phyloP scores from a whole-genome alignment of 2,329 filamentous ascomycete species.

The Truncatella angustata region DNA sequence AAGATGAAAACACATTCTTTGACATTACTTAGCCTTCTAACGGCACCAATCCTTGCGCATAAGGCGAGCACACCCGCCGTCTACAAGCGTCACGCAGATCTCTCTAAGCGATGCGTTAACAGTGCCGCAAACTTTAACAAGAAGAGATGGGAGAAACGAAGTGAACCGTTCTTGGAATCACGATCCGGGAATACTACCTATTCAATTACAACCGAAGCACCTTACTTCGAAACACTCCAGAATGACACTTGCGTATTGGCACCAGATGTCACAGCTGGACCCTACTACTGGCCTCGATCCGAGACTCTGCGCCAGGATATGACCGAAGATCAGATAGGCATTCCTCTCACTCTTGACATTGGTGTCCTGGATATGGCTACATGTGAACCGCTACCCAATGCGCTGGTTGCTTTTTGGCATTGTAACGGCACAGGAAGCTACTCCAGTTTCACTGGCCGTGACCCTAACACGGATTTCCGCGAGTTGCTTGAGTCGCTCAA shows the following conservation, averaged over 20 bases:
- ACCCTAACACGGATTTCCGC: constrained; percentile 27
- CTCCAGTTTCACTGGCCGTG: constrained; percentile 29
- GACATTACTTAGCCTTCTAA: neutral
- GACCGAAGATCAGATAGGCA: constrained; percentile 35
- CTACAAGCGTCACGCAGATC: constrained; percentile 12
- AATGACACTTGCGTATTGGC: constrained; percentile 41
- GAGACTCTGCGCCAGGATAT: constrained; percentile 36
- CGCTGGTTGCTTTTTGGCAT: constrained; percentile 43
- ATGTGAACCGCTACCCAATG: constrained; percentile 33
- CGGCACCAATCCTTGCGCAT: neutral
- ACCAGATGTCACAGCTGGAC: constrained; percentile 40
- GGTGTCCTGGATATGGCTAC: constrained; percentile 45
- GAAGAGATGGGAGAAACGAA: constrained; percentile 16
- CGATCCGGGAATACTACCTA: constrained; percentile 16
- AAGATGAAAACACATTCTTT: neutral
- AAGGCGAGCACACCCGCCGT: neutral
- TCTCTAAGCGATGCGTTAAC: constrained; percentile 21
- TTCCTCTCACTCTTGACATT: constrained; percentile 40
- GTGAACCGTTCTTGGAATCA: constrained; percentile 10
- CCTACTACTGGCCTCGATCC: constrained; percentile 43
- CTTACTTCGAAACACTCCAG: constrained; percentile 31
- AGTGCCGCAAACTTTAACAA: constrained; percentile 19
- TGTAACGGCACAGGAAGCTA: constrained; percentile 46
- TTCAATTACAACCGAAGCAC: constrained; percentile 20
- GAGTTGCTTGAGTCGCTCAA: constrained; percentile 27